Base-by-base conservation (phyloP, 768 basidiomycete genomes). In the Leccinellum luteum region DNA sequence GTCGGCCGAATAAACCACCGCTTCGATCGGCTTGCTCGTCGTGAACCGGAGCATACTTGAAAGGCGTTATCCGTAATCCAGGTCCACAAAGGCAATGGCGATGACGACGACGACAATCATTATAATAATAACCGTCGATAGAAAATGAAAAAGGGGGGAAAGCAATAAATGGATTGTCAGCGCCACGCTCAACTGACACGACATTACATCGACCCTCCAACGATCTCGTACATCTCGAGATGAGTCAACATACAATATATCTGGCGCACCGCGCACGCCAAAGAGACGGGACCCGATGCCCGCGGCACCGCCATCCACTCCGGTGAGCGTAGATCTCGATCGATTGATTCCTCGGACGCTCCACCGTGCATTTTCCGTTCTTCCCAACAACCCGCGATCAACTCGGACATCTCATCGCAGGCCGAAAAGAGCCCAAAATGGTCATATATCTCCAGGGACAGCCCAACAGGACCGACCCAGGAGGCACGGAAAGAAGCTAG, bases 1-100 rank as follows among this genome's bases (percentile, higher is more conserved):
- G 60, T 80, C 75, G 8, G 83, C 79, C 19, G 81, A 79, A 64
- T 81, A 86, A 23, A 81, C 62, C 1, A 74, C 73, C 25, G 57
- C n/a, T 5, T 58, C 31, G 13, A 48, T 54, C 14, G 73, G 74
- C 3, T 58, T 51, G 23, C 57, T 45, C 55, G 69, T 67, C 47
- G 64, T 60, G 48, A 79, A 78, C 35, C 68, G 70, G 21, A 79
- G 60, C 23, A 69, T 66, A 38, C 77, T 64, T 30, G 9, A 3
- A 15, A 48, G 4, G 8, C 7, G 8, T n/a, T 4, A 10, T 5
- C 41, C n/a, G 41, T 41, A 19, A 41, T 41, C 41, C 14, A 21
- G 38, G 34, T 35, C 23, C 43, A 34, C n/a, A n/a, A 31, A n/a
- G 0, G 7, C 47, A 12, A 21, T 21, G 47, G 27, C 25, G 47